Percentiles rank a stretch among this genome's conserved stretches.
Conservation (phyloP, 2,329 filamentous ascomycete species). For the Aspergillus intermedius region DNA sequence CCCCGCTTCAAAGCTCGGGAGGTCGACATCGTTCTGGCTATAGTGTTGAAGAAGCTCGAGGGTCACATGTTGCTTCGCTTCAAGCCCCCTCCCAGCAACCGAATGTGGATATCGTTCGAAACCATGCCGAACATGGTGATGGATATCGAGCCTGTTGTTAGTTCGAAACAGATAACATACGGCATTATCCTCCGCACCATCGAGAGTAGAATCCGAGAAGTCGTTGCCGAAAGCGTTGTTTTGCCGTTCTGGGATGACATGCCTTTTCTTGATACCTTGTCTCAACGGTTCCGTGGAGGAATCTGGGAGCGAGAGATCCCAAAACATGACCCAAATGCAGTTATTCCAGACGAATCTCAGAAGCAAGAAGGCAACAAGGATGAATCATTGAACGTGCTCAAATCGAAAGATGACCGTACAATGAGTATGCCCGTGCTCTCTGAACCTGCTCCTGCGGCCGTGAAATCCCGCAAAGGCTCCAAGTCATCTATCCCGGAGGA, state of each 20-base stretch:
- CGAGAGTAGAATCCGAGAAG: constrained; percentile 89
- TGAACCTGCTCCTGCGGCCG: constrained; percentile 15
- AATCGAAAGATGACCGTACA: constrained; percentile 27
- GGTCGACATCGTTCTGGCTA: constrained; percentile 80
- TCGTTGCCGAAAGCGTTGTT: constrained; percentile 85
- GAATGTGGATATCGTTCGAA: constrained; percentile 93
- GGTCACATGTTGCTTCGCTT: constrained; percentile 80
- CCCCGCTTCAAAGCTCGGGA: constrained; percentile 82
- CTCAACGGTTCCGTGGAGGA: constrained; percentile 75
- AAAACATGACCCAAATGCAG: constrained; percentile 34
- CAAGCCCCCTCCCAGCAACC: constrained; percentile 91
- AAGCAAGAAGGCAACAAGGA: constrained; percentile 11
- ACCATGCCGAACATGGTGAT: constrained; percentile 90
- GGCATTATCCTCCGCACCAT: constrained; percentile 86
- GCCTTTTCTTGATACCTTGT: constrained; percentile 76
- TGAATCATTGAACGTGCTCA: constrained; percentile 22
- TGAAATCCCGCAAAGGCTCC: constrained; percentile 23
- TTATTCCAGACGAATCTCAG: constrained; percentile 32
- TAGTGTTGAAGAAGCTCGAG: constrained; percentile 75
- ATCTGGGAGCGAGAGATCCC: constrained; percentile 57
- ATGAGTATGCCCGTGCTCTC: constrained; percentile 28
- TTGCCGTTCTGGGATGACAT: constrained; percentile 94
- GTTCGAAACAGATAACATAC: constrained; percentile 91
- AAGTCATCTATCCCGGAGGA: constrained; percentile 19
- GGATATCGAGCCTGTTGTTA: constrained; percentile 92